phyloP scores from a whole-genome alignment of 106 monocot species.

The Dendrobium huoshanense region DNA sequence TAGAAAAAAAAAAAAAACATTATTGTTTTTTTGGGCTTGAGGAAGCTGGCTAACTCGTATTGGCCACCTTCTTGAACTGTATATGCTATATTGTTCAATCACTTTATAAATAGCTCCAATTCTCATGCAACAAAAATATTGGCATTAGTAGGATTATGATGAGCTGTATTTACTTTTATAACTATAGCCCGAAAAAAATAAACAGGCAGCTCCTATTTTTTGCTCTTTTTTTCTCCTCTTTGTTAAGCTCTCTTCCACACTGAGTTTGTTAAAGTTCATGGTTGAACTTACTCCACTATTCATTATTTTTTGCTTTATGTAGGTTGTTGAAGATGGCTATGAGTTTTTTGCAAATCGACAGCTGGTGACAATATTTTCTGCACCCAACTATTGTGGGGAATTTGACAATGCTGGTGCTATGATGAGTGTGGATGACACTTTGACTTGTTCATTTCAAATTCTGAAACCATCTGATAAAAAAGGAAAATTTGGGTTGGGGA shows the following conservation, averaged over 20 bases:
- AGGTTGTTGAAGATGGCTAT: constrained; percentile 28
- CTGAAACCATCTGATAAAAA: constrained; percentile 24
- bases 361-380: constrained; percentile 25
- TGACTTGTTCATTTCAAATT: constrained; percentile 25
- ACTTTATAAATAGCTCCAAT: neutral
- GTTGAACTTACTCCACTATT: neutral
- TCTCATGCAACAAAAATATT: no score
- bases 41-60: neutral
- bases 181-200: neutral
- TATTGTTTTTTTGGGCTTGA: neutral
- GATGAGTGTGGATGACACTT: constrained; percentile 24
- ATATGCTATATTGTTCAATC: neutral
- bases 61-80: neutral
- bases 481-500: constrained; percentile 26
- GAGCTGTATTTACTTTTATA: neutral
- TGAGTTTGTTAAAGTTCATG: neutral
- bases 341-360: constrained; percentile 24
- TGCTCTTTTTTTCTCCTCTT: neutral
- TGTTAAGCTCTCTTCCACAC: neutral
- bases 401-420: constrained; percentile 29
- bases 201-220: neutral
- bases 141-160: neutral
- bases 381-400: constrained; percentile 25
- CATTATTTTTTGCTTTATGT: neutral
- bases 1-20: neutral